A percentile compares a stretch with the other conserved stretches of the same genome.
Conservation (phyloP, 2,329 filamentous ascomycete genomes). For the Hortaea werneckii region DNA sequence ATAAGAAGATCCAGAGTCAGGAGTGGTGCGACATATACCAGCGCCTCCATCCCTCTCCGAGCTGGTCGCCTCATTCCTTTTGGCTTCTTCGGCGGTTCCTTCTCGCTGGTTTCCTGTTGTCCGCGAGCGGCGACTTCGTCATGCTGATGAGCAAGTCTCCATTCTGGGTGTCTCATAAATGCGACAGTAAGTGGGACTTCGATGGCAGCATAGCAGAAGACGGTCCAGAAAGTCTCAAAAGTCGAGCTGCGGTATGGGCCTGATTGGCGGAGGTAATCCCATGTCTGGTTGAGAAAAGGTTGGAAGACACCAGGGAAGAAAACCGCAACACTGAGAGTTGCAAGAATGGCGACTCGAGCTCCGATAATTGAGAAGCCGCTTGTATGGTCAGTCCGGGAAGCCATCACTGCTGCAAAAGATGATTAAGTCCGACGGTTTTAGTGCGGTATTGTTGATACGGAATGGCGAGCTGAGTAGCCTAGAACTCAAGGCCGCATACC, state of each 20-base stretch:
- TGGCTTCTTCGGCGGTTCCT: neutral
- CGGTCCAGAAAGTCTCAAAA: constrained; percentile 20
- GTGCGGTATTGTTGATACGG: too few relatives aligned
- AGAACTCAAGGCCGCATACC: too few relatives aligned
- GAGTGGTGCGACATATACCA: constrained; percentile 16
- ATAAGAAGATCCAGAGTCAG: constrained; percentile 18
- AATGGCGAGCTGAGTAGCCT: too few relatives aligned
- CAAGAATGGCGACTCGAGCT: neutral
- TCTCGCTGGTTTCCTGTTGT: neutral
- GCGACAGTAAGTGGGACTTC: constrained; percentile 11
- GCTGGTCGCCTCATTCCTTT: constrained; percentile 16
- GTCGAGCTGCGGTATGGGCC: constrained; percentile 13
- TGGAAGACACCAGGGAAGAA: constrained; percentile 12
- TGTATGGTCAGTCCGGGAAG: too few relatives aligned
- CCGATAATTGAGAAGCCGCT: too few relatives aligned
- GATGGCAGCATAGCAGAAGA: constrained; percentile 17
- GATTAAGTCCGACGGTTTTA: too few relatives aligned
- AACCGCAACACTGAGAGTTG: constrained; percentile 2
- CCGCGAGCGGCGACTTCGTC: neutral
- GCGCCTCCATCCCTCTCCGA: constrained; percentile 10
- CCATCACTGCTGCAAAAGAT: too few relatives aligned
- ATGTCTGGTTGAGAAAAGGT: constrained; percentile 9
- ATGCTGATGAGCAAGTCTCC: constrained; percentile 9
- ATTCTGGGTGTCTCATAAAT: constrained; percentile 14
- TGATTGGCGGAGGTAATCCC: constrained; percentile 8